A percentile compares a stretch with the other conserved stretches of the same genome.
These are phyloP conservation scores for Candida schatavii DNA, from an alignment of 805 yeast species.

Conservation along the genomic window DNA sequence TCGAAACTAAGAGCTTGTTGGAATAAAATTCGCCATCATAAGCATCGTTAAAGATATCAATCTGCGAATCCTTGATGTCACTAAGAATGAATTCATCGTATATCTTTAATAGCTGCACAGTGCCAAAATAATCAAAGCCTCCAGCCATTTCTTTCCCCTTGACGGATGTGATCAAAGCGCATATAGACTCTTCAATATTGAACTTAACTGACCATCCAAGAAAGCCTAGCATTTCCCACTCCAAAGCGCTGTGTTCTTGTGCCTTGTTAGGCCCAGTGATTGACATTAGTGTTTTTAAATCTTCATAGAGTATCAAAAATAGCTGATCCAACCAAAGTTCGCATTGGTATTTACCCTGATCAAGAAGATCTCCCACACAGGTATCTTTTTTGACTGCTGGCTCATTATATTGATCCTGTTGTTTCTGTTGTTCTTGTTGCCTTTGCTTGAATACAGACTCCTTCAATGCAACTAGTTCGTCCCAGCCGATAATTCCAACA, in stretches of 20 bases:
- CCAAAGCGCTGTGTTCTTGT: slow-evolving; percentile 55
- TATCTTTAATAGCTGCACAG: slow-evolving; percentile 47
- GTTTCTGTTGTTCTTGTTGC: background rate
- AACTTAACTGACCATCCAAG: slow-evolving; percentile 45
- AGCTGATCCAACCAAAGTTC: slow-evolving; percentile 79
- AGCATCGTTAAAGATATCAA: slow-evolving; percentile 28
- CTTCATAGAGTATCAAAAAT: slow-evolving; percentile 68
- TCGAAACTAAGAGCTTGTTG: slow-evolving; percentile 31
- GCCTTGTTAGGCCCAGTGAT: slow-evolving; percentile 21
- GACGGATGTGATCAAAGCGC: slow-evolving; percentile 46
- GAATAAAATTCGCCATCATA: slow-evolving; percentile 25
- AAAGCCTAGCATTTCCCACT: slow-evolving; percentile 72
- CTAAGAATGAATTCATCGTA: slow-evolving; percentile 43
- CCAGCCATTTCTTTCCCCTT: slow-evolving; percentile 47
- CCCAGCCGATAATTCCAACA: slow-evolving; percentile 79
- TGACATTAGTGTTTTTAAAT: slow-evolving; percentile 31
- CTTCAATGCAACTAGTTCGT: slow-evolving; percentile 60
- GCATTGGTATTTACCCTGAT: slow-evolving; percentile 37
- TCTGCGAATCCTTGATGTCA: slow-evolving; percentile 28
- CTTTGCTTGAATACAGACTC: slow-evolving; percentile 58
- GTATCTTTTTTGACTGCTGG: slow-evolving; percentile 6
- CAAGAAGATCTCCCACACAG: slow-evolving; percentile 17
- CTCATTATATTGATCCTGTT: background rate
- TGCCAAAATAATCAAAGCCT: slow-evolving; percentile 61
- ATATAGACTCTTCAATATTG: slow-evolving; percentile 35